phyloP scores from a whole-genome alignment of 805 yeast genomes.

The Candida suzukii region DNA sequence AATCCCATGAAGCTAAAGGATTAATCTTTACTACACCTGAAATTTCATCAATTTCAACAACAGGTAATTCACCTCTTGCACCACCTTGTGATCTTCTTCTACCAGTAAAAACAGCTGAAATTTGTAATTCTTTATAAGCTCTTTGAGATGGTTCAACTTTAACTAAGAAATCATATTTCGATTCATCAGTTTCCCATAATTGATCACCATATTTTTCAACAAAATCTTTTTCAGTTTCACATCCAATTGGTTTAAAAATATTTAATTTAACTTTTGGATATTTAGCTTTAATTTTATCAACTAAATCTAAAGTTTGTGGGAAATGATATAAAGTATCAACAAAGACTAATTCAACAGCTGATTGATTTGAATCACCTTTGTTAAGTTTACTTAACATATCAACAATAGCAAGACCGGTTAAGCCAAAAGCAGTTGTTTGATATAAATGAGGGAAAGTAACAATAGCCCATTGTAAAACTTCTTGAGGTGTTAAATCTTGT shows the following conservation, averaged over 20 bases:
- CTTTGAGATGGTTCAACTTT: conserved; percentile 91
- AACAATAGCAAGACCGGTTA: conserved; percentile 82
- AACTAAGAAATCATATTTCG: conserved; percentile 74
- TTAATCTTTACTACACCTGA: conserved; percentile 78
- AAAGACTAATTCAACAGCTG: conserved; percentile 68
- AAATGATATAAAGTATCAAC: conserved; percentile 90
- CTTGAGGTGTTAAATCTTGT: conserved; percentile 52
- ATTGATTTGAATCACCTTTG: conserved; percentile 9
- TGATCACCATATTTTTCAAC: conserved; percentile 60
- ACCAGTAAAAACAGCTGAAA: conserved; percentile 88
- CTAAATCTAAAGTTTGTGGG: conserved; percentile 83
- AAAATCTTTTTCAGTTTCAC: conserved; percentile 55
- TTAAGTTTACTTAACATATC: conserved; percentile 65
- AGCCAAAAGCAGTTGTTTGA: conserved; percentile 94
- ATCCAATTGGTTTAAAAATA: conserved; percentile 59
- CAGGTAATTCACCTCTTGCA: conserved; percentile 60
- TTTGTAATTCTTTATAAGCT: conserved; percentile 66
- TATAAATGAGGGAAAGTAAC: conserved; percentile 74
- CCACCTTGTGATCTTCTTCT: conserved; percentile 90
- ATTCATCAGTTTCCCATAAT: conserved; percentile 80
- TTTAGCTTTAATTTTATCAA: conserved; percentile 45
- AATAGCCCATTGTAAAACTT: conserved; percentile 75
- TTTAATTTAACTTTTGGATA: conserved; percentile 55
- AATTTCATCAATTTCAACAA: conserved; percentile 66
- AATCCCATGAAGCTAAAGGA: conserved; percentile 81